These are phyloP conservation scores for Coemansia sp. DNA, from an alignment of 192 early-diverging fungal species.

Conservation along the genomic window DNA sequence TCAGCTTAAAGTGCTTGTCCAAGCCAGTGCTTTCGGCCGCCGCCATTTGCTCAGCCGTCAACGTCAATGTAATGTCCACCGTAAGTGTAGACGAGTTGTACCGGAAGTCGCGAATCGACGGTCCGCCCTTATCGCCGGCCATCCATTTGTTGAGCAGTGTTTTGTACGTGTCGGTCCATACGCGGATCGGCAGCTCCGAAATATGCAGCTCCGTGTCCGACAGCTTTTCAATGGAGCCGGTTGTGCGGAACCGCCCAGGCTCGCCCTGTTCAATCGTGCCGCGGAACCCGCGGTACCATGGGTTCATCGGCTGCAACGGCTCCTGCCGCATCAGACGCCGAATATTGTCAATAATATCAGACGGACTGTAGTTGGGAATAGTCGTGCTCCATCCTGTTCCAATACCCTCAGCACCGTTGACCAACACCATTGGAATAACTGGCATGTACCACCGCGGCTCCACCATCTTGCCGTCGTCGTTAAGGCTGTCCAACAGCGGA, in stretches of 20 bases:
- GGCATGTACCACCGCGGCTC: constrained; percentile 97
- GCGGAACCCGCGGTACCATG: constrained; percentile 94
- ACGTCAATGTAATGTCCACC: constrained; percentile 46
- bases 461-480: constrained; percentile 86
- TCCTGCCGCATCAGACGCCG: constrained; percentile 74
- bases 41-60: constrained; percentile 65
- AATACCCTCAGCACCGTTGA: constrained; percentile 94
- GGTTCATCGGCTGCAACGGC: constrained; percentile 70
- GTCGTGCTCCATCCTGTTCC: constrained; percentile 87
- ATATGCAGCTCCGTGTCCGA: constrained; percentile 79
- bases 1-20: constrained; percentile 80
- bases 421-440: constrained; percentile 88
- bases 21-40: constrained; percentile 76
- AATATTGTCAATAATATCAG: constrained; percentile 86
- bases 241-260: constrained; percentile 63
- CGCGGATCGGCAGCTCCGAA: constrained; percentile 84
- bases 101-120: constrained; percentile 62
- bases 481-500: constrained; percentile 74
- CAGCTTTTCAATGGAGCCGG: constrained; percentile 67
- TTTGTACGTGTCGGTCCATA: constrained; percentile 91
- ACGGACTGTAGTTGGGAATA: constrained; percentile 86
- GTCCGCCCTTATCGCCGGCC: constrained; percentile 69
- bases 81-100: constrained; percentile 55
- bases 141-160: constrained; percentile 78
- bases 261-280: constrained; percentile 67